Base-by-base conservation (phyloP, 2,329 filamentous ascomycete genomes). In the Xylaria sp. region DNA sequence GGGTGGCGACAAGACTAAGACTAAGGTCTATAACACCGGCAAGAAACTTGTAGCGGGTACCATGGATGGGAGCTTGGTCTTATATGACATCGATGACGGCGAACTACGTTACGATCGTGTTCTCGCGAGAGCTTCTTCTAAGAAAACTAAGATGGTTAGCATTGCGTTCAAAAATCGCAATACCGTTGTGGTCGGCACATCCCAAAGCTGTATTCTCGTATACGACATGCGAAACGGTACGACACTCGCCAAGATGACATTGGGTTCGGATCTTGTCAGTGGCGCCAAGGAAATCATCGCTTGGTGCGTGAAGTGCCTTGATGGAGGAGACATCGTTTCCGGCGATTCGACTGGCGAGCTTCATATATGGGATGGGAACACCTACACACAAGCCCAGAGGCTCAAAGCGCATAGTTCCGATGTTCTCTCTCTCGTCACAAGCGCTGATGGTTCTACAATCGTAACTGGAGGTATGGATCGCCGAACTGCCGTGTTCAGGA, bases 301-400 rank as follows among this genome's bases (percentile, higher is more conserved):
- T 15, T 99, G 96, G 96, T 91, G 93, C 61, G 91, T 99, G 70
- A 97, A 94, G 80, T 93, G 92, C 76, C 85, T 98, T 38, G 88
- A 92, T 10, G 92, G 93, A 76, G 94, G 94, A 59, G 93, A 96
- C 73, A 96, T 99, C 70, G 90, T 98, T 13, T 97, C 94, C 1
- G 96, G 93, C 59, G 96, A 99, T 79, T 98, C 96, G 3, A 94
- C 94, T 5, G 96, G 96, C 38, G 94, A 98, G 78, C 86, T 99
- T 48, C 90, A 93, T 72, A 93, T 98, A 77, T 99, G 94, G 92
- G 93, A 97, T 78, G 93, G 93, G 65, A 94, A 92, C 81, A 97
- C 93, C 62, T 97, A 95, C 79, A 94, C 94, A 4, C 89, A 97
- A 74, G 87, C 89, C 42, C 96, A 99, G 78, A 88, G 94, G 59